A percentile compares a stretch with the other conserved stretches of the same genome.
Evolutionary conservation across 139 green algal genomes (phyloP).

Genomic region (Parachlorella kessleri): DNA sequence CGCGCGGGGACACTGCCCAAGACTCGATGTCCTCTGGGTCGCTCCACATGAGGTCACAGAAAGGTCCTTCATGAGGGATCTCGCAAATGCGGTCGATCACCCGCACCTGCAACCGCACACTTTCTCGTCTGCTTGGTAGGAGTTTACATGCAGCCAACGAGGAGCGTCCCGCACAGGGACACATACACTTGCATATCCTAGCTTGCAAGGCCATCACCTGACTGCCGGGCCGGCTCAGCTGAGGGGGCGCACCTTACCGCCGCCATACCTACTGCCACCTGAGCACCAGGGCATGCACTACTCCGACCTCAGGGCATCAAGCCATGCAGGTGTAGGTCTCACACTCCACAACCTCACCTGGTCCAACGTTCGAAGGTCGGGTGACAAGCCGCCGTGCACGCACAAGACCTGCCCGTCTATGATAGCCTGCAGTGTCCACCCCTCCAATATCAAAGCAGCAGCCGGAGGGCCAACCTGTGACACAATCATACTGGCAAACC

Average conservation of each 20-base stretch:
- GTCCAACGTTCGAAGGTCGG: slow-evolving; percentile 95
- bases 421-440: slow-evolving; percentile 60
- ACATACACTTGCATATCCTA: too few species aligned
- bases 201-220: too few species aligned
- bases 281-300: too few species aligned
- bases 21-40: slow-evolving; percentile 99
- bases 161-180: too few species aligned
- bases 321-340: too few species aligned
- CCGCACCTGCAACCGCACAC: slow-evolving; percentile 91
- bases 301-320: too few species aligned
- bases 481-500: too few species aligned
- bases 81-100: slow-evolving; percentile 97
- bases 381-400: slow-evolving; percentile 97
- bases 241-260: background rate
- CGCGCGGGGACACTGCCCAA: slow-evolving; percentile 92
- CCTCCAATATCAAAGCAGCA: too few species aligned
- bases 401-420: slow-evolving; percentile 96
- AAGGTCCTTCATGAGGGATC: slow-evolving; percentile 97
- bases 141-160: too few species aligned
- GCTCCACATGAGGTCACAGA: slow-evolving; percentile 99
- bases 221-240: slow-evolving; percentile 24
- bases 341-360: slow-evolving; percentile 68
- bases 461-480: too few species aligned
- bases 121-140: too few species aligned
- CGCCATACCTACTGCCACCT: too few species aligned